Conservation (phyloP, 345 rosid genomes). For the Luvunga scandens region DNA sequence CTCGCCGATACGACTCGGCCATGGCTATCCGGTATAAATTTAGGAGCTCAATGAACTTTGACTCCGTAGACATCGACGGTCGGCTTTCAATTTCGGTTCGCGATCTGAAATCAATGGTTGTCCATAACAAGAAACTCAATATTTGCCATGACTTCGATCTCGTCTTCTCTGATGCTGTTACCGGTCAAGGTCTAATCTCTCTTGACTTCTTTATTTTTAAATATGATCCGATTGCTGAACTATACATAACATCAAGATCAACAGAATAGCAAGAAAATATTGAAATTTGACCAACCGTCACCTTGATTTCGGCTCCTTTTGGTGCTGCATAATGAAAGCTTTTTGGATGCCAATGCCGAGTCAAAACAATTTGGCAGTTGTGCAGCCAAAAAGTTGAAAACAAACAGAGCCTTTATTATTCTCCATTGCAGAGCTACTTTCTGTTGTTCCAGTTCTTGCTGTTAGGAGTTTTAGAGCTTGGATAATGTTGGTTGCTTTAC, state of each 20-base stretch:
- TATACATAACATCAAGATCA: not conserved
- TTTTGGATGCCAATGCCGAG: too few relatives aligned
- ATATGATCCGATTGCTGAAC: not conserved
- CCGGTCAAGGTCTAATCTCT: constrained; percentile 34
- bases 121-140: constrained; percentile 28
- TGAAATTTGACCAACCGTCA: not conserved
- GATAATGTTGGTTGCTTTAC: not conserved
- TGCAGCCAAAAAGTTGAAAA: not conserved
- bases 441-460: not conserved
- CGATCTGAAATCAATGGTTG: constrained; percentile 40
- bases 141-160: constrained; percentile 39
- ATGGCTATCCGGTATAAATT: constrained; percentile 44
- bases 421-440: not conserved
- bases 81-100: constrained; percentile 35
- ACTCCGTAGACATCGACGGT: constrained; percentile 36
- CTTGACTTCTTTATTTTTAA: not conserved
- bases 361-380: not conserved
- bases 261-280: not conserved
- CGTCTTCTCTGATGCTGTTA: constrained; percentile 29
- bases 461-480: not conserved
- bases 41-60: constrained; percentile 36
- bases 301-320: not conserved
- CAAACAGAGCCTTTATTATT: not conserved
- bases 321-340: not conserved
- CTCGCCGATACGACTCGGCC: constrained; percentile 13